These are phyloP conservation scores for Saturnispora bothae DNA, from an alignment of 805 yeast genomes.

Conservation along the genomic window DNA sequence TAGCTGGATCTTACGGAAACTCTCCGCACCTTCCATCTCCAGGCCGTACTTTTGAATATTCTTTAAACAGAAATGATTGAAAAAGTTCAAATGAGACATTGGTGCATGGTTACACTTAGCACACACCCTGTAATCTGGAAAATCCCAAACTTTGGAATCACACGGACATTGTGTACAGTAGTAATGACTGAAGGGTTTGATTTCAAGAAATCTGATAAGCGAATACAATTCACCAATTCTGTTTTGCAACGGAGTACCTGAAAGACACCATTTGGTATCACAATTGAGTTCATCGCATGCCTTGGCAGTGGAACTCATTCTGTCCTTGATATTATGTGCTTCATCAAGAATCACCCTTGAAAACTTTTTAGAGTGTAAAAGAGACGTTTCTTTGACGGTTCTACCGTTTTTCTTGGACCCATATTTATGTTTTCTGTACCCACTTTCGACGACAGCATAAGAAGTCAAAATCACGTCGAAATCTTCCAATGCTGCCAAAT, in stretches of 20 bases:
- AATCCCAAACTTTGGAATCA: constrained; percentile 71
- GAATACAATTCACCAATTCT: constrained; percentile 96
- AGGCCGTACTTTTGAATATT: constrained; percentile 83
- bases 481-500: constrained; percentile 42
- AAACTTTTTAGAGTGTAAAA: constrained; percentile 63
- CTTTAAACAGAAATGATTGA: constrained; percentile 91
- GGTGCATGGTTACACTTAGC: constrained; percentile 83
- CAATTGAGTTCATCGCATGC: constrained; percentile 74
- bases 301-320: constrained; percentile 86
- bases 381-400: constrained; percentile 61
- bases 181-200: constrained; percentile 80
- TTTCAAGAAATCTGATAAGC: constrained; percentile 69
- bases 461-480: constrained; percentile 85
- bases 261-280: constrained; percentile 76
- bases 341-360: constrained; percentile 88
- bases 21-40: constrained; percentile 67
- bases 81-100: constrained; percentile 90
- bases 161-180: constrained; percentile 93
- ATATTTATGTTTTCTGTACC: constrained; percentile 65
- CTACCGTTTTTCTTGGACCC: constrained; percentile 75
- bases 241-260: constrained; percentile 96
- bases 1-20: constrained; percentile 68
- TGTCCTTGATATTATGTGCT: constrained; percentile 94
- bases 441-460: constrained; percentile 84
- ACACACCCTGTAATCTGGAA: constrained; percentile 75